Percentiles rank a stretch among this genome's conserved stretches.
Conservation (phyloP, 106 monocot species). For the Gastrodia elata region DNA sequence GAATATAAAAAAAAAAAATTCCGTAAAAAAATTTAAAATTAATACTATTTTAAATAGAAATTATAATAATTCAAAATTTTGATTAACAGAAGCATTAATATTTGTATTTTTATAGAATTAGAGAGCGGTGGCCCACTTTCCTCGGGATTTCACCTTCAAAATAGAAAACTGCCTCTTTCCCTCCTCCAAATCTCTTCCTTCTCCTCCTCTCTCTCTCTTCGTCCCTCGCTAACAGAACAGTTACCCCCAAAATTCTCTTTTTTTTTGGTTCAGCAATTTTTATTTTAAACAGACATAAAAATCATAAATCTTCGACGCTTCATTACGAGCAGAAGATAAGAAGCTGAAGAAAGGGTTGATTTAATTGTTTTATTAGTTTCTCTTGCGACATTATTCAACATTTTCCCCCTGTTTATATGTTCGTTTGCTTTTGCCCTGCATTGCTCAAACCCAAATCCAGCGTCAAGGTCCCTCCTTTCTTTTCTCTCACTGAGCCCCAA, state of each 20-base stretch:
- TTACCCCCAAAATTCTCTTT: background rate
- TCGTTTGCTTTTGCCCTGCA: background rate
- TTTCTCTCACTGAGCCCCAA: background rate
- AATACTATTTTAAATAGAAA: too few species aligned
- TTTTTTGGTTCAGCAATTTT: constrained; percentile 1
- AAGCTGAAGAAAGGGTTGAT: background rate
- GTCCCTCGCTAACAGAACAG: background rate
- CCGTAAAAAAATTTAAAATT: too few species aligned
- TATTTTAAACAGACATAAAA: background rate
- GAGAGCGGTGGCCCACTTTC: background rate
- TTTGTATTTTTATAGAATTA: too few species aligned
- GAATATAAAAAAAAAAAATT: too few species aligned
- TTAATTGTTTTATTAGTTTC: too few species aligned
- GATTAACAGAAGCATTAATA: too few species aligned
- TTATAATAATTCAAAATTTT: too few species aligned
- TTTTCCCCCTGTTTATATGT: background rate
- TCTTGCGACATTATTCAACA: background rate
- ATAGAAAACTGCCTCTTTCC: background rate
- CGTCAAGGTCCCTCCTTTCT: background rate
- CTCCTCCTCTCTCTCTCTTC: background rate
- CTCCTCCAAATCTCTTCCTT: background rate
- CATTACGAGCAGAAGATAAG: too few species aligned
- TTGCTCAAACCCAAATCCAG: background rate
- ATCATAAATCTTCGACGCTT: background rate
- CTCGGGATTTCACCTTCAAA: background rate